Base-by-base conservation (phyloP, 805 yeast genomes). In the Ogataea henricii region DNA sequence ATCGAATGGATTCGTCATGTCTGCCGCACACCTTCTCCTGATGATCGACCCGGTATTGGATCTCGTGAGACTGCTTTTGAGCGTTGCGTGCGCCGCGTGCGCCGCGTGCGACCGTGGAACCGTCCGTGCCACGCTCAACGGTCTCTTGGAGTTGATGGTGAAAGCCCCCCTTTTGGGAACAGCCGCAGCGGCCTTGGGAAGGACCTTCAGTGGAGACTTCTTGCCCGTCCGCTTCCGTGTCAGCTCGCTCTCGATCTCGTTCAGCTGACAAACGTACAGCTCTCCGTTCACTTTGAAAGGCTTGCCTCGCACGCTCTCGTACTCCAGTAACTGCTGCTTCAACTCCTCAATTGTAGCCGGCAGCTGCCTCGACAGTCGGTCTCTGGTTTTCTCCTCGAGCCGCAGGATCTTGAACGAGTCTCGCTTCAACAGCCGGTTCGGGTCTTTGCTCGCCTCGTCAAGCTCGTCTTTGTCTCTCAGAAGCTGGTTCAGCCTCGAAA, bases 351-450 rank as follows among this genome's bases (percentile, higher is more conserved):
- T 67, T 0, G 86, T 72, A 30, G 72, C 70, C 0, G 98, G 98
- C 55, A 88, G 69, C 55, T 78, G 78, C 59, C 81, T 81, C n/a
- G 78, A 68, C 6, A 91, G 72, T 45, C 78, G 77, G 55, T 85
- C 85, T 46, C 97, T 71, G 33, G 82, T 71, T 59, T 77, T 84
- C 62, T 90, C 97, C 62, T 92, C 99, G 48, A 85, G 78, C 48
- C 87, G 72, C 49, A 92, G 69, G 20, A 91, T 84, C 51, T 83
- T 84, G 53, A 92, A 91, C 1, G 90, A 85, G 57, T 86, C 83
- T 59, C 87, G 80, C 52, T 85, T 80, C 39, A 86, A 65, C 36
- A 91, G 72, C 52, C 98, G 76, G 0, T 92, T 82, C 0, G 97
- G 83, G 63, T 92, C 94, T 58, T 81, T 84, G 1, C 86, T 77